A percentile compares a stretch with the other conserved stretches of the same genome.
Conservation (phyloP, 1,139 yeast species). For the Suhomyces kunorum region DNA sequence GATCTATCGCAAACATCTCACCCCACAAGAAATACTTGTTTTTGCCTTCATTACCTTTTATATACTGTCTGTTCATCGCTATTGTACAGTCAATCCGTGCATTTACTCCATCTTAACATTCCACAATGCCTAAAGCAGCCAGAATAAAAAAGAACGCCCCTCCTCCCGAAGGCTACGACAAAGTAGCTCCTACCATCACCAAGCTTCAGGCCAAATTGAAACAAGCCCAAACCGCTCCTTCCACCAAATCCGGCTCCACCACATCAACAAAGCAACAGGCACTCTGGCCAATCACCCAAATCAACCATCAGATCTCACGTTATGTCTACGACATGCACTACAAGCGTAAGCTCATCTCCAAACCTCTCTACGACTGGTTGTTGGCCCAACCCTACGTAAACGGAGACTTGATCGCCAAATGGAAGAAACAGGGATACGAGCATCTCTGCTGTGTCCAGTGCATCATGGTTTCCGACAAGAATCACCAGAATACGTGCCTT, state of each 20-base stretch:
- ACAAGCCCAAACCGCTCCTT: slow-evolving; percentile 48
- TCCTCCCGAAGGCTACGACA: slow-evolving; percentile 77
- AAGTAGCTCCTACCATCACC: slow-evolving; percentile 67
- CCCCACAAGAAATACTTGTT: too few species aligned
- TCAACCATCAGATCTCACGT: slow-evolving; percentile 74
- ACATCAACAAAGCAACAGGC: slow-evolving; percentile 49
- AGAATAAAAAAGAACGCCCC: slow-evolving; percentile 19
- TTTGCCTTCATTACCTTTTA: too few species aligned
- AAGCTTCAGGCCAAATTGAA: slow-evolving; percentile 64
- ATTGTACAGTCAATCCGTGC: not conserved
- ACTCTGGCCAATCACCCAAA: slow-evolving; percentile 70
- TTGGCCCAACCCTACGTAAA: slow-evolving; percentile 69
- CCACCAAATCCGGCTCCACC: slow-evolving; percentile 22
- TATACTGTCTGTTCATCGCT: too few species aligned
- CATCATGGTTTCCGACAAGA: slow-evolving; percentile 63
- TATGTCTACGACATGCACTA: slow-evolving; percentile 76
- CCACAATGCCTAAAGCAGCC: slow-evolving; percentile 16
- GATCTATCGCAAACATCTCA: not conserved
- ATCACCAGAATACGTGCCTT: slow-evolving; percentile 71
- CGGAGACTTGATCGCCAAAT: slow-evolving; percentile 75
- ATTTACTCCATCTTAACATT: not conserved
- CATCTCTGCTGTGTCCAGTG: slow-evolving; percentile 82
- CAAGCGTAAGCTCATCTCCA: slow-evolving; percentile 64
- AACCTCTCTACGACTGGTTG: slow-evolving; percentile 76
- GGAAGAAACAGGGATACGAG: slow-evolving; percentile 92